Evolutionary conservation across 371 early-diverging fungal genomes (phyloP).

Genomic region (Apophysomyces elegans): DNA sequence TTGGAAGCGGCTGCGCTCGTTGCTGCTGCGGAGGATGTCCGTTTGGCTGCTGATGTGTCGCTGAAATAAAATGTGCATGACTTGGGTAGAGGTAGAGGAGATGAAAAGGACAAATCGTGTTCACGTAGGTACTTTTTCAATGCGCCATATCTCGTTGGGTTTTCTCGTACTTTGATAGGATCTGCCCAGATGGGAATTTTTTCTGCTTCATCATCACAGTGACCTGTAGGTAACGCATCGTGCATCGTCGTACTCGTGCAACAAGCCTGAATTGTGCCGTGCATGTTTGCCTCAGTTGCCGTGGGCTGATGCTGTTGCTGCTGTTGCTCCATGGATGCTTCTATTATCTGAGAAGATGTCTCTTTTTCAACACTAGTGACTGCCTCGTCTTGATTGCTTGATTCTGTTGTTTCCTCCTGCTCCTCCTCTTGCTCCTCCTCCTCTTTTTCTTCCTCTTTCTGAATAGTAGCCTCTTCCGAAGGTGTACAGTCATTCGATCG

Average conservation of each 20-base stretch:
- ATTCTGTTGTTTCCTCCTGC: neutral
- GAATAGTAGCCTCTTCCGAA: neutral
- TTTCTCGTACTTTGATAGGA: constrained; percentile 33
- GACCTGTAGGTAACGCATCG: constrained; percentile 24
- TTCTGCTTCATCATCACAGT: constrained; percentile 13
- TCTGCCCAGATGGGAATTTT: constrained; percentile 45
- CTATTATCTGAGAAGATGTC: neutral
- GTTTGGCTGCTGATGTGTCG: constrained; percentile 47
- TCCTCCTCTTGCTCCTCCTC: neutral
- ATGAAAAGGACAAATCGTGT: constrained; percentile 17
- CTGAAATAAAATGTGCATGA: constrained; percentile 52
- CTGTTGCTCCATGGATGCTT: constrained; percentile 9
- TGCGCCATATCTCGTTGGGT: constrained; percentile 36
- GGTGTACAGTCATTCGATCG: neutral
- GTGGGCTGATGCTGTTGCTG: constrained; percentile 1
- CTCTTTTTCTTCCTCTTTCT: constrained; percentile 6
- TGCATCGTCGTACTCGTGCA: constrained; percentile 14
- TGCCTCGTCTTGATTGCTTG: neutral
- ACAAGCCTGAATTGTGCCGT: constrained; percentile 14
- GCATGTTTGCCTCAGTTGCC: neutral
- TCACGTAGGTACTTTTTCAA: constrained; percentile 30
- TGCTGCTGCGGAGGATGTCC: constrained; percentile 29
- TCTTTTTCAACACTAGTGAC: neutral
- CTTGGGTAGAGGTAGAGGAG: constrained; percentile 26
- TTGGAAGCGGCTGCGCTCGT: constrained; percentile 18